Base-by-base conservation (phyloP, 75 land plant species). In the Selaginella tamariscina region DNA sequence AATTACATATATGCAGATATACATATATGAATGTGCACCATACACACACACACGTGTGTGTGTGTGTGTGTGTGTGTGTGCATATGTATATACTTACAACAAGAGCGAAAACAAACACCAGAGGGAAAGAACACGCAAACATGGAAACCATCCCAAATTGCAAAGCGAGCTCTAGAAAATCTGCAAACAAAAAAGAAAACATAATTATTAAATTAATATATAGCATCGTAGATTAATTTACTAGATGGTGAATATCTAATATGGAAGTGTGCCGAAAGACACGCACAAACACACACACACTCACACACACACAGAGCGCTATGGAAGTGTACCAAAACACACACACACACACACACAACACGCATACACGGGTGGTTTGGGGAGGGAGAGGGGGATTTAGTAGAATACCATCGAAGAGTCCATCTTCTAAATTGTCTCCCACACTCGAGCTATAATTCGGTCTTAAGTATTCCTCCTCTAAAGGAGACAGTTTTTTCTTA, bases 121-220 rank as follows among this genome's bases (percentile, higher is more conserved):
- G 83, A 49, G 97, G 97, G 54, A 84, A 86, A 32, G 94, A 88
- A 73, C 94, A 84, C 13, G 94, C 89, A 78, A 92, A 92, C 97
- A 92, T 88, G 82, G 91, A 84, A 29, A 92, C 84, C 89, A 92
- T 81, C 33, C 97, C 97, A 68, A 88, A 92, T 77, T 92, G 94
- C 77, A 92, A 74, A 20, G 85, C 87, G 78, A 92, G 68, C 82
- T 92, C 94, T 81, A 92, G 75, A 74, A 81, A 92, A 65, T 92
- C 97, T 91, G 86, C 30, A 32, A 65, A 65, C 2, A 65, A 65
- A 24, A 2, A 65, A 65, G 18, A n/a, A n/a, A n/a, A n/a, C n/a
- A n/a, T n/a, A n/a, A n/a, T n/a, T n/a, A n/a, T n/a, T n/a, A n/a
- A n/a, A n/a, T n/a, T n/a, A n/a, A n/a, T n/a, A n/a, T n/a, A n/a